A percentile compares a stretch with the other conserved stretches of the same genome.
phyloP scores from a whole-genome alignment of 345 rosid genomes.

The Moricandia moricandioides region DNA sequence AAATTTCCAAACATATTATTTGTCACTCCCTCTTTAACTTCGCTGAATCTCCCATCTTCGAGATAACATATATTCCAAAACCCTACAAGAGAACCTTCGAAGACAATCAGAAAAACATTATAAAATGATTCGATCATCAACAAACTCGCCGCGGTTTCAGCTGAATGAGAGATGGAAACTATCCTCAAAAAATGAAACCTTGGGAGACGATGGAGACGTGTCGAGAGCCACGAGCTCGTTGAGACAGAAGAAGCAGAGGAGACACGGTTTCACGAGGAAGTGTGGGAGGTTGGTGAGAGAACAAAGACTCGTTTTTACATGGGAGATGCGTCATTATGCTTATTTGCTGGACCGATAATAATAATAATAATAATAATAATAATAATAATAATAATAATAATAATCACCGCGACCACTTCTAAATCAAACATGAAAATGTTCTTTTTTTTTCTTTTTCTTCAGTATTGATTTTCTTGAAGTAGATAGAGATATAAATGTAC shows the following conservation, averaged over 20 bases:
- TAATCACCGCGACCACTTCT: conserved; percentile 35
- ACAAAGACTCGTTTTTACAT: conserved; percentile 86
- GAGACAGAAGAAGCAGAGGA: conserved; percentile 36
- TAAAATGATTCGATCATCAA: conserved; percentile 13
- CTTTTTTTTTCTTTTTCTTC: background rate
- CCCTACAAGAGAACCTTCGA: background rate
- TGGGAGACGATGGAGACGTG: conserved; percentile 21
- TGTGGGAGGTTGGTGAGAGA: conserved; percentile 77
- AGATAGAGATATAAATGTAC: conserved; percentile 43
- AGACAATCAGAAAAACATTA: background rate
- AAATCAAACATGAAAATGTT: too few species aligned
- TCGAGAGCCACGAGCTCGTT: conserved; percentile 36
- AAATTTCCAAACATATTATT: too few species aligned
- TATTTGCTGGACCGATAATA: conserved; percentile 84
- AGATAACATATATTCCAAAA: background rate
- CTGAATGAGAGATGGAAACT: conserved; percentile 53
- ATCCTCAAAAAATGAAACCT: conserved; percentile 44
- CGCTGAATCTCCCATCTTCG: background rate
- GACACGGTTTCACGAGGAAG: conserved; percentile 68
- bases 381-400: too few species aligned
- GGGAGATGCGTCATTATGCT: conserved; percentile 87
- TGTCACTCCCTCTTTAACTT: background rate
- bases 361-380: too few species aligned
- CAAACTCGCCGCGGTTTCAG: conserved; percentile 33
- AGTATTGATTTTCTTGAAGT: conserved; percentile 25